phyloP scores from a whole-genome alignment of 805 yeast genomes.

The Saccharomycopsis fibuligera region DNA sequence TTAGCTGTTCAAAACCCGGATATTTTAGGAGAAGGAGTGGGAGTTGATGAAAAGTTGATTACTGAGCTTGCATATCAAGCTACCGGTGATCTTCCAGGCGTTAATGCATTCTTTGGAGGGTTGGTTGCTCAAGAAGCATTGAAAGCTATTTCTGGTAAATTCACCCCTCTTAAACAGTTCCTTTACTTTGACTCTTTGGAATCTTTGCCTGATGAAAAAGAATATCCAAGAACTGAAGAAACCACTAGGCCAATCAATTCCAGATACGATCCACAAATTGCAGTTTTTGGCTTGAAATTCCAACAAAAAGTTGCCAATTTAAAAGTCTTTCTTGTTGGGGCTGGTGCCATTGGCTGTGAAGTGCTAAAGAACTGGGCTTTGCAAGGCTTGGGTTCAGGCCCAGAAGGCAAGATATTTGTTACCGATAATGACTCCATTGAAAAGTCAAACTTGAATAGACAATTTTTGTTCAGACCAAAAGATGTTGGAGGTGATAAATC shows the following conservation, averaged over 20 bases:
- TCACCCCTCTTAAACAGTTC: slow-evolving; percentile 88
- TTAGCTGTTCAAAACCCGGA: slow-evolving; percentile 52
- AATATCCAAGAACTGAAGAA: slow-evolving; percentile 58
- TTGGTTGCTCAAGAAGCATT: slow-evolving; percentile 93
- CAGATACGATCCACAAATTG: slow-evolving; percentile 92
- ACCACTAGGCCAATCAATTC: slow-evolving; percentile 70
- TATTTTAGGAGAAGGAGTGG: slow-evolving; percentile 44
- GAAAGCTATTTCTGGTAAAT: slow-evolving; percentile 92
- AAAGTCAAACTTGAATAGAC: slow-evolving; percentile 92
- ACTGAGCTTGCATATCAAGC: slow-evolving; percentile 77
- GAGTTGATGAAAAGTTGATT: slow-evolving; percentile 58
- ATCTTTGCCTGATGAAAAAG: slow-evolving; percentile 62
- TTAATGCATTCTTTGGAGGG: slow-evolving; percentile 89
- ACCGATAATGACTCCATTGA: slow-evolving; percentile 96
- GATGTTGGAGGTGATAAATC: slow-evolving; percentile 92
- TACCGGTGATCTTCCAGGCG: slow-evolving; percentile 85
- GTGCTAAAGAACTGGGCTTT: slow-evolving; percentile 98
- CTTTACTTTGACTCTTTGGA: slow-evolving; percentile 92
- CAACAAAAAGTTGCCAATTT: slow-evolving; percentile 70
- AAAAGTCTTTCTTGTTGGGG: slow-evolving; percentile 85
- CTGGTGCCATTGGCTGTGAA: slow-evolving; percentile 99
- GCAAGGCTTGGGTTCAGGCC: slow-evolving; percentile 92
- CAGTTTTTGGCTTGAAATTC: slow-evolving; percentile 80
- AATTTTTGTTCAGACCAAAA: slow-evolving; percentile 86
- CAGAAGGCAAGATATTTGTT: slow-evolving; percentile 72